Percentiles rank a stretch among this genome's conserved stretches.
These are phyloP conservation scores for Puya raimondii DNA, from an alignment of 176 grass and related monocot species.

Conservation along the genomic window DNA sequence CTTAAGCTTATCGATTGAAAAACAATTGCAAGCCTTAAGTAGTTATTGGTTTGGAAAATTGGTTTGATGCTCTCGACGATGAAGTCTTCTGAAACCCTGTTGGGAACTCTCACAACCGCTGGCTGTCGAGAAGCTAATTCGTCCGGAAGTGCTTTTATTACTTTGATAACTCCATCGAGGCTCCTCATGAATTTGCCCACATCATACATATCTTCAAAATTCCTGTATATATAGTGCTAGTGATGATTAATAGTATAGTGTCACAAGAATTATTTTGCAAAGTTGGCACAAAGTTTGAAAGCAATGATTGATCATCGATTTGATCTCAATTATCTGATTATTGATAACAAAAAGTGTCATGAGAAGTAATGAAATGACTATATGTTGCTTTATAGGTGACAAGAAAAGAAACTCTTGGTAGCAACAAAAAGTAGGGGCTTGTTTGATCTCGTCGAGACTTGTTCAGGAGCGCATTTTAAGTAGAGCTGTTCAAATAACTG, in stretches of 20 bases:
- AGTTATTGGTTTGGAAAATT: slow-evolving; percentile 61
- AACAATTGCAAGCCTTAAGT: slow-evolving; percentile 47
- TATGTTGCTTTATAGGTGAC: background rate
- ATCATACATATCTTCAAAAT: slow-evolving; percentile 85
- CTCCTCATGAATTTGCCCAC: slow-evolving; percentile 51
- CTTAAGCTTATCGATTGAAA: slow-evolving; percentile 66
- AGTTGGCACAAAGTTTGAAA: slow-evolving; percentile 1
- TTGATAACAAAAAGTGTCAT: background rate
- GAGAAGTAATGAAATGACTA: background rate
- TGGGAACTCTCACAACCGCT: slow-evolving; percentile 67
- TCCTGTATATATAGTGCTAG: slow-evolving; percentile 33
- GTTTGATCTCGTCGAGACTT: too few species aligned
- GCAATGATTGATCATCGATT: background rate
- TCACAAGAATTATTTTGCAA: slow-evolving; percentile 2
- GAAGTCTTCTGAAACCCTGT: slow-evolving; percentile 49
- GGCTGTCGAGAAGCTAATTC: slow-evolving; percentile 47
- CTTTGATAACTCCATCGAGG: slow-evolving; percentile 58
- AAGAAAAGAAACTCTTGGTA: background rate
- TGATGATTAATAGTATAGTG: slow-evolving; percentile 5
- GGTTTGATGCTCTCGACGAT: slow-evolving; percentile 55
- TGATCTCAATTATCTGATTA: background rate
- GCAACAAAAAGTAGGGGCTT: background rate
- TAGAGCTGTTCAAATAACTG: too few species aligned
- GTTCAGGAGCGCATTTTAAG: too few species aligned
- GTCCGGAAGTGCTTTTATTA: slow-evolving; percentile 45